Base-by-base conservation (phyloP, 495 filamentous ascomycete genomes). In the Neurospora sp. region DNA sequence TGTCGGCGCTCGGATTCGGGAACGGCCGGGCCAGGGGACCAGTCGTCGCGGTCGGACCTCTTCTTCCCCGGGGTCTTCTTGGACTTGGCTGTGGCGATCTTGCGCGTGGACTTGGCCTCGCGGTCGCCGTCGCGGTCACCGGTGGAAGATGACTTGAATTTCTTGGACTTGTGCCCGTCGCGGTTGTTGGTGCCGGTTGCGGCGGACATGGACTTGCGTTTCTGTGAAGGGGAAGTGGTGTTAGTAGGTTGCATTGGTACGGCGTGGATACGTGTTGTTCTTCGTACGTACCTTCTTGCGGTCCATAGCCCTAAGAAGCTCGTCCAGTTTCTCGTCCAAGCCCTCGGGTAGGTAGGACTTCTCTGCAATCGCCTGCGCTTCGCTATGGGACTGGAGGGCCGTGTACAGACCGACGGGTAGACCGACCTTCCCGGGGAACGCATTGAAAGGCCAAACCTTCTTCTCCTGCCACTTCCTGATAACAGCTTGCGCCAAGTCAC, bases 401-500 rank as follows among this genome's bases (percentile, higher is more conserved):
- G 85, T 85, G 80, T 95, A 99, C 35, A 98, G 86, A 7, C 90
- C 90, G 40, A 86, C 84, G 1, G 96, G 94, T 68, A 98, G 83
- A 6, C 91, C 89, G 74, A 96, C 85, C 80, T 97, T 97, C 18
- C 87, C 90, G 1, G 94, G 90, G 79, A 91, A 95, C 6, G 91
- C 91, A 76, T 94, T 91, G 75, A 98, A 90, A 48, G 84, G 87
- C 87, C 92, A 93, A 69, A 90, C 90, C 65, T 90, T 90, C 74
- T 88, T 85, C 70, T 93, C 91, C 77, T 95, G 92, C 84, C 92
- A 99, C 74, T 89, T 90, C 44, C 92, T 86, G 73, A 98, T 92
- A 59, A 94, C 86, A 1, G 89, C 87, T 81, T 96, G 92, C 0
- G 94, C 90, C 14, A 99, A 86, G 76, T 99, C 96, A 69, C 91